Conservation (phyloP, 129 eudicot genomes). For the Erigeron canadensis region DNA sequence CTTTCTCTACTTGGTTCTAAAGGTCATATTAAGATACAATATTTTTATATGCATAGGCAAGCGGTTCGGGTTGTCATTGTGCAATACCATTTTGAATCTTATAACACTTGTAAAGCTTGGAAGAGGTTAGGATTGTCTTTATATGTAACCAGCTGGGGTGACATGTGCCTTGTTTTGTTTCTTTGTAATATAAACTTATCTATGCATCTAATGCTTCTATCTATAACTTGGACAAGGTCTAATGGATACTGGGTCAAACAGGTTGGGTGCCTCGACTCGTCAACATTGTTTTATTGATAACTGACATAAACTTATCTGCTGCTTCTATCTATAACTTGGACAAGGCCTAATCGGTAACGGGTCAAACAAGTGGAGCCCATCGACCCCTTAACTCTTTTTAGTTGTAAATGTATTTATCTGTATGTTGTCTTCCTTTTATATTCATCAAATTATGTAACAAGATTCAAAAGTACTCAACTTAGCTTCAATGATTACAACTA, state of each 20-base stretch:
- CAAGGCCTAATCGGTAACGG: no score
- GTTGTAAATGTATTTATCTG: no score
- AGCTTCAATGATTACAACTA: no score
- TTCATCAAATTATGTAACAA: no score
- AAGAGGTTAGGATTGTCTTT: slow-evolving; percentile 23
- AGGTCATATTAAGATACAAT: not conserved
- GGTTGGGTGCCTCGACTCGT: not conserved
- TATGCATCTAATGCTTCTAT: not conserved
- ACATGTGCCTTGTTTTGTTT: slow-evolving; percentile 21
- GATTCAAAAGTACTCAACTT: no score
- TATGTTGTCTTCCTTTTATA: no score
- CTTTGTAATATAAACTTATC: slow-evolving; percentile 20
- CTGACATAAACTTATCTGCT: no score
- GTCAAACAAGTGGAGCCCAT: no score
- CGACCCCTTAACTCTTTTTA: no score
- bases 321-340: no score
- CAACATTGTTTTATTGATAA: no score
- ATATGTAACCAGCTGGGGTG: slow-evolving; percentile 14
- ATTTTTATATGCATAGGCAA: slow-evolving; percentile 2
- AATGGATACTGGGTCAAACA: not conserved
- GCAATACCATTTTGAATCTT: not conserved
- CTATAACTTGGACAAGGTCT: not conserved
- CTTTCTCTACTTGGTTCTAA: not conserved
- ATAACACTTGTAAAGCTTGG: slow-evolving; percentile 1
- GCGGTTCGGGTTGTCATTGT: slow-evolving; percentile 16